phyloP scores from a whole-genome alignment of 1,284 basidiomycete species.

The Termitomyces sp. region DNA sequence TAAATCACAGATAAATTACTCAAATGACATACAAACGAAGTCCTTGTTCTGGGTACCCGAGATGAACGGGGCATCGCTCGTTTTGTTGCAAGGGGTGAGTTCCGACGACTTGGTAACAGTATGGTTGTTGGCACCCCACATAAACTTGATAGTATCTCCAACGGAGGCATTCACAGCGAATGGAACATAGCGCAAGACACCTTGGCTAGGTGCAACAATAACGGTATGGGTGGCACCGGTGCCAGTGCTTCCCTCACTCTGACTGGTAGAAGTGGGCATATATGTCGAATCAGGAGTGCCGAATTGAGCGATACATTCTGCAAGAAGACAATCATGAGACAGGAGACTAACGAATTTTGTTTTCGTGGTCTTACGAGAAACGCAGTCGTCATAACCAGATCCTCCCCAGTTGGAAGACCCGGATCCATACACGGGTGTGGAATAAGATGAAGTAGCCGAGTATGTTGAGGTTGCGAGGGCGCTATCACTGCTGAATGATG shows the following conservation, averaged over 20 bases:
- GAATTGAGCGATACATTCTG: constrained; percentile 63
- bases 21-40: constrained; percentile 48
- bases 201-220: constrained; percentile 69
- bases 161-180: constrained; percentile 69
- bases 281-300: constrained; percentile 40
- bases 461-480: constrained; percentile 26
- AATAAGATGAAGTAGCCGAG: constrained; percentile 28
- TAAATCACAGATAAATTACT: not conserved
- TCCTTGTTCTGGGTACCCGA: constrained; percentile 58
- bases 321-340: not conserved
- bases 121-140: constrained; percentile 71
- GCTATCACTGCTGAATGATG: constrained; percentile 1
- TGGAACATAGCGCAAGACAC: constrained; percentile 69
- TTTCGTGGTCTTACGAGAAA: constrained; percentile 49
- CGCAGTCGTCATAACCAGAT: constrained; percentile 61
- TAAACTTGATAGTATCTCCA: constrained; percentile 70
- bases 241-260: constrained; percentile 33
- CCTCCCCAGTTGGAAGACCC: constrained; percentile 56
- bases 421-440: constrained; percentile 57
- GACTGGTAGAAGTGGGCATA: constrained; percentile 36
- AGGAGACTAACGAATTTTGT: not conserved
- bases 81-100: constrained; percentile 67
- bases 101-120: constrained; percentile 71
- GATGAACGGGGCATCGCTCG: constrained; percentile 50
- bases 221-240: constrained; percentile 64